A percentile compares a stretch with the other conserved stretches of the same genome.
Evolutionary conservation across 1,284 basidiomycete species (phyloP).

Genomic region (Gastroboletus turbinatus): DNA sequence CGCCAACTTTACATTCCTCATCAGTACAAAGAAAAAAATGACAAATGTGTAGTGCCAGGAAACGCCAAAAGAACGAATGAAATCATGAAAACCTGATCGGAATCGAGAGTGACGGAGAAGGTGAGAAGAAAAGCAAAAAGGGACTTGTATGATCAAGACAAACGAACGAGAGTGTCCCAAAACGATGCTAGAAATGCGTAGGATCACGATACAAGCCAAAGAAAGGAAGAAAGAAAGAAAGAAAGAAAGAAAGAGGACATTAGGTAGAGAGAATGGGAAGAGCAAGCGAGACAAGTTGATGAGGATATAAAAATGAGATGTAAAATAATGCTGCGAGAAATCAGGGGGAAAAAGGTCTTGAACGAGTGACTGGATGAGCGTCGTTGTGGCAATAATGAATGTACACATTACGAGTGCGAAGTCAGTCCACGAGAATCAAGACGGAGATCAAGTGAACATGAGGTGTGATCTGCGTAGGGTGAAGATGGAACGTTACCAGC

Average conservation of each 20-base stretch:
- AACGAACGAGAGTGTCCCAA: constrained; percentile 10
- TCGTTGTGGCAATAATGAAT: neutral
- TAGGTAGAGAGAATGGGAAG: neutral
- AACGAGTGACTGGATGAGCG: constrained; percentile 3
- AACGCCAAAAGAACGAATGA: too few species aligned
- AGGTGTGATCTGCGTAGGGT: neutral
- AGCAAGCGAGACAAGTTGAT: constrained; percentile 2
- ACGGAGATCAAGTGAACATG: neutral
- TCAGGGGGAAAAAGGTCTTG: constrained; percentile 1
- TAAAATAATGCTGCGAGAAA: constrained; percentile 6
- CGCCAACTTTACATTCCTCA: neutral
- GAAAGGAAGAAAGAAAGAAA: neutral
- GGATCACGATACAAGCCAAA: constrained; percentile 1
- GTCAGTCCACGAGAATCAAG: too few species aligned
- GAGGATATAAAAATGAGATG: neutral
- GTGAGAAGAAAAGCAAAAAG: too few species aligned
- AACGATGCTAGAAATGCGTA: constrained; percentile 10
- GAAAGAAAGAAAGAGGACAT: too few species aligned
- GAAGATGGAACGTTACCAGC: constrained; percentile 10
- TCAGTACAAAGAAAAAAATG: neutral
- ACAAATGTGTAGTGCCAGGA: too few species aligned
- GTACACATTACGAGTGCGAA: neutral
- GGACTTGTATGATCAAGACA: neutral
- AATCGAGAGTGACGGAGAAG: neutral
- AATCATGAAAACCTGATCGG: neutral